Base-by-base conservation (phyloP, 129 eudicot species). In the Centella asiatica region DNA sequence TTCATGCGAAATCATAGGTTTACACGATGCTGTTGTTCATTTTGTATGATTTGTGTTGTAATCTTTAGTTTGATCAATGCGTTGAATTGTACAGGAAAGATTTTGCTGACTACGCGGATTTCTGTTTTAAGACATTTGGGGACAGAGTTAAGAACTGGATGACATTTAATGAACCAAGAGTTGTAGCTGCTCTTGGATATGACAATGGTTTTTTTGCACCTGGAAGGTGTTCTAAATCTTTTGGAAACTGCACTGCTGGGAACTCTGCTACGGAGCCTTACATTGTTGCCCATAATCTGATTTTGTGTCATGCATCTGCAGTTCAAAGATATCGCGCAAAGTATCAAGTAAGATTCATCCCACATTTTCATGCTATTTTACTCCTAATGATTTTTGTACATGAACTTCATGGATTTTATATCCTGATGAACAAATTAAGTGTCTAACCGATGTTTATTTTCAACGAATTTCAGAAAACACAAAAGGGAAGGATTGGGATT, bases 101-200 rank as follows among this genome's bases (percentile, higher is more conserved):
- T 59, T 66, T 50, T 76, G 32, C 37, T 26, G 63, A 40, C 44
- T 81, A 76, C 67, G 82, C 86, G 15, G 86, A 81, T 1, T 76
- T 81, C 47, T 81, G 86, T 56, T 81, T 81, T 69, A 70, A 77
- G 77, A 77, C 82, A 61, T 81, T 73, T 69, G 83, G 86, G 31
- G 86, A 81, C 57, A 62, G 86, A 62, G 83, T 81, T 13, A 76
- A 66, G 72, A 76, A 81, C 58, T 81, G 86, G 86, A 65, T 69
- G 64, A 72, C 86, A 4, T 81, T 81, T 19, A 77, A 81, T 58
- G 86, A 81, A 52, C 82, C 82, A 0, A 69, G 82, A 66, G 80
- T 81, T 10, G 74, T 81, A 23, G 83, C 80, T 39, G 80, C 74
- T 22, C 76, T 73, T 28, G 86, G 86, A 37, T 81, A 81, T 57